These are phyloP conservation scores for Astrocystis sublimbata DNA, from an alignment of 495 filamentous ascomycete genomes.

Conservation along the genomic window DNA sequence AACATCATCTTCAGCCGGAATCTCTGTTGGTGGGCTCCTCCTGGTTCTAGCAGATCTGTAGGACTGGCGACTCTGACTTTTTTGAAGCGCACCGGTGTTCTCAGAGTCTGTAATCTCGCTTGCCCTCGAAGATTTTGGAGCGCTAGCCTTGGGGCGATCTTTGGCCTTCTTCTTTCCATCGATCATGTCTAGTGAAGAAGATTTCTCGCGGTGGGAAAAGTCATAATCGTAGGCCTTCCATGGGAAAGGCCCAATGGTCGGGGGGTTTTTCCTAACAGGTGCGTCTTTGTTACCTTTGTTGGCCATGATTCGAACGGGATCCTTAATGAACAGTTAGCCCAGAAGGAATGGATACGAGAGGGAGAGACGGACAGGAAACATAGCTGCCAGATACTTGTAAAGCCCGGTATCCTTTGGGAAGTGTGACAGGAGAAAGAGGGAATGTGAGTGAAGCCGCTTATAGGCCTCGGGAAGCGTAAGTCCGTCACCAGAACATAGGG, in stretches of 20 bases:
- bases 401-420: slow-evolving; percentile 44
- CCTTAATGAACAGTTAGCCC: slow-evolving; percentile 11
- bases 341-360: neutral
- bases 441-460: slow-evolving; percentile 37
- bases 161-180: slow-evolving; percentile 23
- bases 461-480: slow-evolving; percentile 41
- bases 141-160: slow-evolving; percentile 15
- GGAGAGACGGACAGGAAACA: slow-evolving; percentile 35
- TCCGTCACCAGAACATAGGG: slow-evolving; percentile 44
- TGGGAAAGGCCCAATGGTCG: neutral
- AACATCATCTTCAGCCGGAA: slow-evolving; percentile 15
- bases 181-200: slow-evolving; percentile 20
- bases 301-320: slow-evolving; percentile 14
- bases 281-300: slow-evolving; percentile 13
- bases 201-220: slow-evolving; percentile 22
- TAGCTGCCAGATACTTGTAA: slow-evolving; percentile 33
- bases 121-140: slow-evolving; percentile 16
- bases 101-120: slow-evolving; percentile 13
- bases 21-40: slow-evolving; percentile 18
- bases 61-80: neutral
- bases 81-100: slow-evolving; percentile 4
- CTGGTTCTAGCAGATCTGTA: slow-evolving; percentile 4
- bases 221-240: slow-evolving; percentile 26
- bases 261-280: neutral
- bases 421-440: slow-evolving; percentile 43